Evolutionary conservation across 2,329 filamentous ascomycete genomes (phyloP), one percentile per base, ranked within the genome.

Genomic region (Dactylellina drechsleri): DNA sequence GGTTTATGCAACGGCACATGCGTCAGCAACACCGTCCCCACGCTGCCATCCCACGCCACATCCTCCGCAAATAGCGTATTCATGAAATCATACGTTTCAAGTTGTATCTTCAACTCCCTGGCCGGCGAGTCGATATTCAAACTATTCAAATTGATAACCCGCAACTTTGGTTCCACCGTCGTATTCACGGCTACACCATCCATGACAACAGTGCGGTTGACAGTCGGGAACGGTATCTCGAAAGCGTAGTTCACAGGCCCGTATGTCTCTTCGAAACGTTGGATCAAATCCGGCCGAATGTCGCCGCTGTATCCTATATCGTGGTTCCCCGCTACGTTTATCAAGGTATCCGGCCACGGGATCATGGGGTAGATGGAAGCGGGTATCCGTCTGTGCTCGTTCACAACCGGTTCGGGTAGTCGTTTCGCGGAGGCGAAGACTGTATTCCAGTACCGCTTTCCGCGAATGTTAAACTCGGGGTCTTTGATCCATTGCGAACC

Each of bases 251-350:
- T 96, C 16, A 91, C 88, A 77, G 89, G 91, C 67, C 95, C 95
- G 83, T 96, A 99, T 0, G 87, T 87, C 20, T 86, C 85, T 82
- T 97, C 93, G 80, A 98, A 99, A 0, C 95, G 87, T 28, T 87
- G 84, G 65, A 97, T 85, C 2, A 93, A 88, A 76, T 88, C 85
- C n/a, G 86, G 83, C 47, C 90, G 92, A 76, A 98, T 86, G 81
- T 99, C 95, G 2, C 95, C 95, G 0, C 93, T 92, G 81, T 99
- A 99, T 40, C 95, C 95, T 80, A 99, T 90, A 81, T 99, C 95
- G 81, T 99, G 95, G 80, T 99, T 99, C 0, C 95, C 95, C 0
- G 89, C 93, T 26, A 98, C 88, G 78, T 97, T 96, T 81, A 99
- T 92, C 77, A 97, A 85, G 66, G 91, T 87, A 47, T 84, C 86